Conservation (phyloP, 371 early-diverging fungal genomes). For the Zychaea mexicana region DNA sequence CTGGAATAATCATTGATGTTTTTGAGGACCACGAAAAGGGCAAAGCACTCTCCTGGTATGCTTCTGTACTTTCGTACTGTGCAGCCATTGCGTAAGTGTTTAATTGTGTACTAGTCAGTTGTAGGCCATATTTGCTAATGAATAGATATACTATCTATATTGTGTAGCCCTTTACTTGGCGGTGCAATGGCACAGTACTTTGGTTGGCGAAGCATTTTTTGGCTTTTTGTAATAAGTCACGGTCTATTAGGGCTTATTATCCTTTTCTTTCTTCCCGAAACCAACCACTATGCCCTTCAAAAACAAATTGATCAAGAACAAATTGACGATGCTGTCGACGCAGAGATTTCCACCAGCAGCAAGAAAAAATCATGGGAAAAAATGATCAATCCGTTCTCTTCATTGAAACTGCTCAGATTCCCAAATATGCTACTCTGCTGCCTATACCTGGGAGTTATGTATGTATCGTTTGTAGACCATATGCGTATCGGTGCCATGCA, state of each 20-base stretch:
- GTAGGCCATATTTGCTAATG: neutral
- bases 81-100: conserved; percentile 32
- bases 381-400: neutral
- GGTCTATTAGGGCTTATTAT: conserved; percentile 28
- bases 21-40: conserved; percentile 42
- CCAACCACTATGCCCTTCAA: conserved; percentile 15
- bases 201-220: conserved; percentile 50
- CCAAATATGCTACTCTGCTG: neutral
- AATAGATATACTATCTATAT: neutral
- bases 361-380: neutral
- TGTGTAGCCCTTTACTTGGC: conserved; percentile 40
- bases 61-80: conserved; percentile 28
- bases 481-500: too few species aligned
- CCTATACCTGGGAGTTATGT: conserved; percentile 18
- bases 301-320: conserved; percentile 22
- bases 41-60: conserved; percentile 36
- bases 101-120: neutral
- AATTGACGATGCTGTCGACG: conserved; percentile 30
- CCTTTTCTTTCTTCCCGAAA: conserved; percentile 43
- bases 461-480: conserved; percentile 19
- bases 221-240: conserved; percentile 29
- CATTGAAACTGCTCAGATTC: neutral
- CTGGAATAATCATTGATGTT: conserved; percentile 48
- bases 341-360: conserved; percentile 24
- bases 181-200: conserved; percentile 42